Base-by-base conservation (phyloP, 1,139 yeast genomes). In the Lodderomyces oxycetoniae region DNA sequence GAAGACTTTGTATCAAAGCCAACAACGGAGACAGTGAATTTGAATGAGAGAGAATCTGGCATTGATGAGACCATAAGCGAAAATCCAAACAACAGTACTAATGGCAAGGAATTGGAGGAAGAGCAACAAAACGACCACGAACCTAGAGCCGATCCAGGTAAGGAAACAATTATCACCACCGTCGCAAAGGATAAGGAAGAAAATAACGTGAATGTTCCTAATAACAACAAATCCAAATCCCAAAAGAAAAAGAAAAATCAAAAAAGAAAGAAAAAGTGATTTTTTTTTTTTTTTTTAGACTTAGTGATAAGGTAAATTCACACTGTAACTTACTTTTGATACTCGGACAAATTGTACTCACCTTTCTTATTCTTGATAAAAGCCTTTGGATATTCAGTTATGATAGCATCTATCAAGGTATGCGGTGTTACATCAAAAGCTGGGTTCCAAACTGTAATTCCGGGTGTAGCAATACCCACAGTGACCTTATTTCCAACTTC, bases 361-460 rank as follows among this genome's bases (percentile, higher is more conserved):
- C 82, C 82, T 8, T 56, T 37, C 0, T 40, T 23, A 38, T 67
- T 63, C 46, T 79, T 78, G 8, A 56, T 53, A 37, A 65, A 61
- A 5, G 74, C 85, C 4, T 74, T 74, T 32, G 71, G 64, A 30
- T 61, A 59, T 55, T 91, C 97, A 1, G 97, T 89, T 20, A 89
- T 86, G 42, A 91, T 86, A 39, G 88, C 85, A 50, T 88, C 96
- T 37, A 91, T 87, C 32, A 82, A 63, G 30, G 69, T 71, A 49
- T 80, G 78, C 0, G 96, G 95, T 5, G 97, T 87, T 9, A 91
- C 89, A 54, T 91, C 98, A 50, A 91, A 91, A 0, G 96, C 84
- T 1, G 98, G 98, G 50, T 91, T 91, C 96, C 97, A 91, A 1
- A 87, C 95, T 3, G 71, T 65, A 26, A 89, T 83, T 1, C 83